A percentile compares a stretch with the other conserved stretches of the same genome.
Conservation (phyloP, 768 basidiomycete species). For the Rhodotorula babjevae region DNA sequence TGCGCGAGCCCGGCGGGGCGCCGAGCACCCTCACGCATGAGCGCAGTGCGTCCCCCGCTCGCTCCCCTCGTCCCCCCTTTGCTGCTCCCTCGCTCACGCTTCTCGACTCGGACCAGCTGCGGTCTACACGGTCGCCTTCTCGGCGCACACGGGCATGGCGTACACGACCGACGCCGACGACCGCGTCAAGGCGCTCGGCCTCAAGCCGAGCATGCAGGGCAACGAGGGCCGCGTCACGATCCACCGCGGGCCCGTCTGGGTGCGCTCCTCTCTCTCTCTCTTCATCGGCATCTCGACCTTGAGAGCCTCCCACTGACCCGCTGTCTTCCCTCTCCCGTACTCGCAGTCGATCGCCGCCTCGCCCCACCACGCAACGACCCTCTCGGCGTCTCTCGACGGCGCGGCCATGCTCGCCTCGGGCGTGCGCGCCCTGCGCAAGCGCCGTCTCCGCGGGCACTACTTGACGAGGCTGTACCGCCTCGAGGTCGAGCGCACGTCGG, state of each 20-base stretch:
- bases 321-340: neutral
- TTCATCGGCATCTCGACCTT: too few species aligned
- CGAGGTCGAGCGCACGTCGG: conserved; percentile 72
- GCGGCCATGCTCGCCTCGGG: conserved; percentile 46
- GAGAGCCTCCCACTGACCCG: neutral
- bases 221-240: conserved; percentile 66
- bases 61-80: too few species aligned
- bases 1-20: conserved; percentile 54
- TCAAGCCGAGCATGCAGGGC: conserved; percentile 69
- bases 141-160: conserved; percentile 63
- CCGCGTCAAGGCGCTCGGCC: conserved; percentile 66
- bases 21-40: conserved; percentile 22
- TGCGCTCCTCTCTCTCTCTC: conserved; percentile 48
- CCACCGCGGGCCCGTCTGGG: conserved; percentile 77
- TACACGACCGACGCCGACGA: conserved; percentile 81
- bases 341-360: conserved; percentile 65
- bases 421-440: conserved; percentile 24
- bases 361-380: conserved; percentile 80
- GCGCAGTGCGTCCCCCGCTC: conserved; percentile 26
- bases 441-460: conserved; percentile 59
- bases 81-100: too few species aligned
- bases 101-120: conserved; percentile 47
- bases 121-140: conserved; percentile 67
- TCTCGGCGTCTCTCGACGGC: conserved; percentile 78
- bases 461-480: conserved; percentile 67